phyloP scores from a whole-genome alignment of 2,329 filamentous ascomycete species.

The Fusarium sp. region DNA sequence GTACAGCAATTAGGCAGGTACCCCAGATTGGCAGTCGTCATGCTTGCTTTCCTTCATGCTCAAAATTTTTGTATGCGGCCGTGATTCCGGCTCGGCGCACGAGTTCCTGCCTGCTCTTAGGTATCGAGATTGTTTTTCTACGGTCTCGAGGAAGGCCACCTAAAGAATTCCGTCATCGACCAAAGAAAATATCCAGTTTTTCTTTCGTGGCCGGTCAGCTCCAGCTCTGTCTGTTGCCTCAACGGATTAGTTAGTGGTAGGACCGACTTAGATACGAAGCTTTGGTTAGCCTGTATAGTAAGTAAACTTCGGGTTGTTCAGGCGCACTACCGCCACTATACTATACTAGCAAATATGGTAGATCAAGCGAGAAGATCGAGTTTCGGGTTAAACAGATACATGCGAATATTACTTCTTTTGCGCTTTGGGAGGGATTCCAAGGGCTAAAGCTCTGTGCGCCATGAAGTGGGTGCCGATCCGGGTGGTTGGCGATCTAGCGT shows the following conservation, averaged over 20 bases:
- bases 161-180: conserved; percentile 27
- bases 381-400: conserved; percentile 15
- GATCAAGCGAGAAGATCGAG: conserved; percentile 17
- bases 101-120: conserved; percentile 12
- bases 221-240: conserved; percentile 17
- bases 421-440: not conserved
- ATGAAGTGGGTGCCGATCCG: conserved; percentile 26
- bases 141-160: not conserved
- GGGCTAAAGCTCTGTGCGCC: conserved; percentile 18
- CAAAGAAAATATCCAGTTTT: conserved; percentile 13
- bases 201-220: not conserved
- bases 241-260: conserved; percentile 12
- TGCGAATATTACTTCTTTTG: conserved; percentile 17
- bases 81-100: conserved; percentile 38
- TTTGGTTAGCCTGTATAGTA: conserved; percentile 13
- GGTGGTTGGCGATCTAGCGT: conserved; percentile 41
- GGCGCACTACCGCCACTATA: not conserved
- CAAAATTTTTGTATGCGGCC: conserved; percentile 16
- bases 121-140: not conserved
- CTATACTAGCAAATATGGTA: conserved; percentile 3
- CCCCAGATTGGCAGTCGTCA: conserved; percentile 33
- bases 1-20: conserved; percentile 4
- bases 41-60: conserved; percentile 20
- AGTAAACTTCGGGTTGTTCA: conserved; percentile 2
- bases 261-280: conserved; percentile 24